Percentiles rank a stretch among this genome's conserved stretches.
phyloP scores from a whole-genome alignment of 164 flowering plant genomes.

The Taxillus chinensis region DNA sequence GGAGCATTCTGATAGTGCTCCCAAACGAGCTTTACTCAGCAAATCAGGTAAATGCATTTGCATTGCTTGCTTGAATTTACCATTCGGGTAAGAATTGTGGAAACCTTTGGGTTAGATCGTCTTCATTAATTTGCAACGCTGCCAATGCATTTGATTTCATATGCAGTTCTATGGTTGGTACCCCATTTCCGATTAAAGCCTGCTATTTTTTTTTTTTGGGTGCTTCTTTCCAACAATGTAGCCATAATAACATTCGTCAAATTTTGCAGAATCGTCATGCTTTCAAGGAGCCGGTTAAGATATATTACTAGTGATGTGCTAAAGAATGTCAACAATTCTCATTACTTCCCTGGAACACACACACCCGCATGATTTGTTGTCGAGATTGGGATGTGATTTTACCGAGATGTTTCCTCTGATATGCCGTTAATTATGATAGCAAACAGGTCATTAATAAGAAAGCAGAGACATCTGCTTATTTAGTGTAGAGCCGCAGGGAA shows the following conservation, averaged over 20 bases:
- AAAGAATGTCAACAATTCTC: constrained; percentile 6
- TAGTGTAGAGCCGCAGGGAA: no score
- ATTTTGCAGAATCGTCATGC: constrained; percentile 79
- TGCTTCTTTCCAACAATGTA: background rate
- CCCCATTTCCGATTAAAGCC: no score
- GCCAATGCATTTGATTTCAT: no score
- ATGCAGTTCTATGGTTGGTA: no score
- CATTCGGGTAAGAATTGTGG: no score
- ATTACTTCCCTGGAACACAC: constrained; percentile 6
- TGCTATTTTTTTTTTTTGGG: no score
- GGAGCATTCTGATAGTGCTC: constrained; percentile 90
- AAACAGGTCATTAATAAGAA: no score
- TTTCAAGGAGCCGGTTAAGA: constrained; percentile 83
- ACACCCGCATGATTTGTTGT: background rate
- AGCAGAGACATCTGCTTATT: no score
- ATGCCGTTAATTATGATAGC: no score
- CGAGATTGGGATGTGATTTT: constrained; percentile 1
- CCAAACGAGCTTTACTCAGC: constrained; percentile 74
- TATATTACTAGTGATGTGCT: constrained; percentile 57
- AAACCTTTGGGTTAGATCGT: no score
- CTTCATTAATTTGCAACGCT: no score
- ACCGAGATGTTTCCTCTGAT: no score
- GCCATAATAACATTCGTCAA: background rate
- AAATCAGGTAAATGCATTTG: constrained; percentile 50
- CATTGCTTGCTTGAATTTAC: background rate